Conservation (phyloP, 2,329 filamentous ascomycete species). For the Zasmidium citrigriseum region DNA sequence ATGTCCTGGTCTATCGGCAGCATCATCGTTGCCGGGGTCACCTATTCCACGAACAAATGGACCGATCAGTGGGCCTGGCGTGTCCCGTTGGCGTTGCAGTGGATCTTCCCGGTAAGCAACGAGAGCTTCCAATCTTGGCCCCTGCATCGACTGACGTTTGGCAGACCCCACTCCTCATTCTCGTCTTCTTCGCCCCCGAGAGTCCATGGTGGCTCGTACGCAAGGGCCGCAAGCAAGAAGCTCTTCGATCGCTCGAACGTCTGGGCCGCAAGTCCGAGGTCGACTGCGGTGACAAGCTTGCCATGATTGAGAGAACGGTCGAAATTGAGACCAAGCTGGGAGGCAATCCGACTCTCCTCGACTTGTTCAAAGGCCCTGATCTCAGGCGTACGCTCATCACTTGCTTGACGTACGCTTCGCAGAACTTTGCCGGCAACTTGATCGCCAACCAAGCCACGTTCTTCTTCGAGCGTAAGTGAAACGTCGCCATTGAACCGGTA, state of each 20-base stretch:
- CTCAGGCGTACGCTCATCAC: constrained; percentile 45
- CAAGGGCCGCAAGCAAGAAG: constrained; percentile 38
- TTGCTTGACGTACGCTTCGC: constrained; percentile 48
- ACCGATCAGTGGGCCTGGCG: constrained; percentile 42
- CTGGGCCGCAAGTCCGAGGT: constrained; percentile 29
- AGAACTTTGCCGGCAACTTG: constrained; percentile 60
- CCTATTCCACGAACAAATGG: constrained; percentile 52
- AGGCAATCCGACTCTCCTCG: constrained; percentile 47
- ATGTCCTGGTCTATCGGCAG: constrained; percentile 63
- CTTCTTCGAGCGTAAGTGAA: constrained; percentile 45
- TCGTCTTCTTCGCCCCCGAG: constrained; percentile 32
- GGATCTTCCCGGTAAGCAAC: constrained; percentile 50
- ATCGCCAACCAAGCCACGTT: constrained; percentile 58
- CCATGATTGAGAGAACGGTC: constrained; percentile 46
- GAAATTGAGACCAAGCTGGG: constrained; percentile 55
- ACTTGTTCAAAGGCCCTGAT: constrained; percentile 56
- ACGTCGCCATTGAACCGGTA: background rate
- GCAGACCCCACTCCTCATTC: constrained; percentile 24
- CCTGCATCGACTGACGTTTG: constrained; percentile 12
- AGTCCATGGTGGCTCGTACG: constrained; percentile 45
- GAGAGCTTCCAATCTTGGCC: constrained; percentile 30
- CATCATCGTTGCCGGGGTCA: constrained; percentile 55
- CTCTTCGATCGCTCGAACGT: constrained; percentile 32
- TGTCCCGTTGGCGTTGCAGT: constrained; percentile 49
- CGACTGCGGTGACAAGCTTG: constrained; percentile 32